Conservation (phyloP, 768 basidiomycete species). For the Leucocoprinus leucothites region DNA sequence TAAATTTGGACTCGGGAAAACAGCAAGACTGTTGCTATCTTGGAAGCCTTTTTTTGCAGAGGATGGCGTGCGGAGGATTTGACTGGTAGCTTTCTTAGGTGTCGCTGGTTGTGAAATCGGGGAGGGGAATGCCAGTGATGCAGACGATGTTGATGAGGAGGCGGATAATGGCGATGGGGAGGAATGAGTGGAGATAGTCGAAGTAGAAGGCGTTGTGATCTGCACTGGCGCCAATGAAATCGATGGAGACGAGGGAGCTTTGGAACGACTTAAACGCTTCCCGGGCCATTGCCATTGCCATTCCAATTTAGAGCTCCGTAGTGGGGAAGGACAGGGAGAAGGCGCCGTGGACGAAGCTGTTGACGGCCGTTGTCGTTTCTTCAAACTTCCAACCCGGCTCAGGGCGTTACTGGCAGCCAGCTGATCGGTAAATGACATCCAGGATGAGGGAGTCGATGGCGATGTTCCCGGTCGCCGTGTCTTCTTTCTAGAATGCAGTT, state of each 20-base stretch:
- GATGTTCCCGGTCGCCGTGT: conserved; percentile 2
- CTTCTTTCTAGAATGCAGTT: background rate
- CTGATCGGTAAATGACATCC: background rate
- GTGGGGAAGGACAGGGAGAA: background rate
- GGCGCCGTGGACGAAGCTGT: conserved; percentile 6
- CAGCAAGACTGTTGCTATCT: background rate
- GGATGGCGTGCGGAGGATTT: background rate
- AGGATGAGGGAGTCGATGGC: background rate
- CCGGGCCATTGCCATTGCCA: conserved; percentile 7
- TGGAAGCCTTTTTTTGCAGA: background rate
- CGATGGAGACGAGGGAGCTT: background rate
- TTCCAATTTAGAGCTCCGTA: conserved; percentile 2
- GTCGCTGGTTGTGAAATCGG: background rate
- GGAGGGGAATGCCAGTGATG: background rate
- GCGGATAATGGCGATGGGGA: background rate
- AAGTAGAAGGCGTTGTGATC: background rate
- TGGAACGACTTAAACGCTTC: conserved; percentile 3
- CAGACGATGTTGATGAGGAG: background rate
- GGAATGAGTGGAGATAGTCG: background rate
- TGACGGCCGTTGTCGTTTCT: conserved; percentile 1
- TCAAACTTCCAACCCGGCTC: background rate
- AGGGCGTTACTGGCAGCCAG: too few relatives aligned
- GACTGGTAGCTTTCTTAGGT: background rate
- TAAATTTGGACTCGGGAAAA: background rate
- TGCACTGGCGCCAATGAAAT: background rate